Conservation (phyloP, 441 rosid species). For the Euphorbia celastroides region DNA sequence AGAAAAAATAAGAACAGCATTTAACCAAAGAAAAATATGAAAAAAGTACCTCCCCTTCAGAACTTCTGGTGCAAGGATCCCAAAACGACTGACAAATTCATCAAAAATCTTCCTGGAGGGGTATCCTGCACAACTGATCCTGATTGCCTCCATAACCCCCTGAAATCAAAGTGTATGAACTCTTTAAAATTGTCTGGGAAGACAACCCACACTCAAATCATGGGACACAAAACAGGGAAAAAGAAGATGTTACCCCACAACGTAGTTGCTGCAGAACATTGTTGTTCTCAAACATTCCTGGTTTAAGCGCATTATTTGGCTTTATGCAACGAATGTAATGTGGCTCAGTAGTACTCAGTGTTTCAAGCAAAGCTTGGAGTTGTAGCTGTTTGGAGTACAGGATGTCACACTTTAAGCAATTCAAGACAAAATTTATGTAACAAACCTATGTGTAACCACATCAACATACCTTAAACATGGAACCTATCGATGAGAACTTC, state of each 20-base stretch:
- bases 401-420: slow-evolving; percentile 6
- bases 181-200: slow-evolving; percentile 9
- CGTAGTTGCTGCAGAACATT: slow-evolving; percentile 87
- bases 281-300: slow-evolving; percentile 69
- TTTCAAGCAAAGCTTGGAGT: slow-evolving; percentile 92
- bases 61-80: slow-evolving; percentile 55
- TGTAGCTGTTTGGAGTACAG: slow-evolving; percentile 66
- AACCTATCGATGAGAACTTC: slow-evolving; percentile 92
- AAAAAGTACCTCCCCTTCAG: slow-evolving; percentile 48
- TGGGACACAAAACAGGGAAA: slow-evolving; percentile 23
- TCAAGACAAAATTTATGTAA: slow-evolving; percentile 17
- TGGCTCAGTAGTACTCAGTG: slow-evolving; percentile 85
- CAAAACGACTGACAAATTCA: slow-evolving; percentile 70
- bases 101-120: slow-evolving; percentile 79
- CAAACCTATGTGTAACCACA: slow-evolving; percentile 7
- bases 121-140: slow-evolving; percentile 98
- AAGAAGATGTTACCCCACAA: slow-evolving; percentile 68
- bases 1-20: slow-evolving; percentile 9
- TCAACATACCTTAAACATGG: slow-evolving; percentile 79
- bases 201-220: slow-evolving; percentile 13
- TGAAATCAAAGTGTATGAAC: slow-evolving; percentile 25
- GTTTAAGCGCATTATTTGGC: slow-evolving; percentile 92
- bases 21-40: slow-evolving; percentile 11
- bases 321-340: slow-evolving; percentile 91
- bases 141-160: slow-evolving; percentile 99